Percentiles rank a stretch among this genome's conserved stretches.
Conservation (phyloP, 129 eudicot species). For the Escallonia herrerae region DNA sequence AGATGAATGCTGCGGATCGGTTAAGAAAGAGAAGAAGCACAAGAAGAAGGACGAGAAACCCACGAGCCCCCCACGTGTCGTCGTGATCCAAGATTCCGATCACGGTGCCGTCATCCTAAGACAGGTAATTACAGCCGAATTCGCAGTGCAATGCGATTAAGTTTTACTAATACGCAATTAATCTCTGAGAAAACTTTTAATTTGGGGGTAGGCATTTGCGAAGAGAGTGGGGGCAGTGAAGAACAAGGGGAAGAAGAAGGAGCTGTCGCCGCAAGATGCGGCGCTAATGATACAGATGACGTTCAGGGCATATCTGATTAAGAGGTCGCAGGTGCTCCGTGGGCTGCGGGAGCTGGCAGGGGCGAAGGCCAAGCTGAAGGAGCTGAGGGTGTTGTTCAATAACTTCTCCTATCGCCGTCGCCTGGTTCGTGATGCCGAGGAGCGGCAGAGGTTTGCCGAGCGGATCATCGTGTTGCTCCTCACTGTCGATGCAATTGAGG, state of each 20-base stretch:
- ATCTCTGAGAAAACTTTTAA: too few species aligned
- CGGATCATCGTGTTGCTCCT: conserved; percentile 79
- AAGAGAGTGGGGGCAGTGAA: conserved; percentile 45
- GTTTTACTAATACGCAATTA: too few species aligned
- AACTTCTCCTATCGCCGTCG: conserved; percentile 87
- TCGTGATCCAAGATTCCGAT: conserved; percentile 65
- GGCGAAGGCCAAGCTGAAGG: conserved; percentile 91
- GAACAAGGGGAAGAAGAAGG: conserved; percentile 78
- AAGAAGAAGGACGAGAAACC: conserved; percentile 25
- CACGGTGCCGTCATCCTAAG: conserved; percentile 59
- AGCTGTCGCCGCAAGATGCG: conserved; percentile 77
- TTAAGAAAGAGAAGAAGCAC: conserved; percentile 30
- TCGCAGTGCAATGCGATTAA: too few species aligned
- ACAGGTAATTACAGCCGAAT: conserved; percentile 37
- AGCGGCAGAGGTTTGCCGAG: conserved; percentile 79
- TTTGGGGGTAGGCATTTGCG: conserved; percentile 48
- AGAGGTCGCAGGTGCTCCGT: conserved; percentile 81
- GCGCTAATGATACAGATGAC: conserved; percentile 65
- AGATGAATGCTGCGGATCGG: conserved; percentile 19
- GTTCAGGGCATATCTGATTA: conserved; percentile 71
- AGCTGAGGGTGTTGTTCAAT: conserved; percentile 78
- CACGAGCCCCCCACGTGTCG: conserved; percentile 37
- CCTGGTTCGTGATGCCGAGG: conserved; percentile 71
- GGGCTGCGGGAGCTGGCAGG: conserved; percentile 86
- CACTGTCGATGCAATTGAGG: conserved; percentile 98